Base-by-base conservation (phyloP, 192 early-diverging fungal genomes). In the Coemansia sp. region DNA sequence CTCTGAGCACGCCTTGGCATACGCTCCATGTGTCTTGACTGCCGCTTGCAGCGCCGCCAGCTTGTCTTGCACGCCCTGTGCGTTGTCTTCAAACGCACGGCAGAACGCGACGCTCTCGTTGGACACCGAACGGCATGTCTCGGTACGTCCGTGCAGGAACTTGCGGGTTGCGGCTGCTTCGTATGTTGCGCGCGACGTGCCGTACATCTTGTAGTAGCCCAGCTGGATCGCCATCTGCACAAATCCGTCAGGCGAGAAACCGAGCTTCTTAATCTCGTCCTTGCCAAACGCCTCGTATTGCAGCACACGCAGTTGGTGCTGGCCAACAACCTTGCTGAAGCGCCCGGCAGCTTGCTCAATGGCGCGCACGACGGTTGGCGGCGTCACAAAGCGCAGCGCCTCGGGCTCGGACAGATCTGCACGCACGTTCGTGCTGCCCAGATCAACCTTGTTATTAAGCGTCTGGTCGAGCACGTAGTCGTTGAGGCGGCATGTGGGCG, bases 211-310 rank as follows among this genome's bases (percentile, higher is more conserved):
- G 76, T 86, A 94, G 84, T 99, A 97, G 10, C 93, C 97, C 27
- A 97, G 85, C 83, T 99, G 97, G 64, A 97, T 94, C 48, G 91
- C 88, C 94, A 99, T 94, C 67, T 92, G 91, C 27, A 86, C 86
- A 67, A 84, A 94, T 32, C 88, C 89, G 64, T 94, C 91, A 9
- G 91, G 91, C 19, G 90, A 92, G 60, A 79, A 86, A 54, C 86
- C 86, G 59, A 91, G 89, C 64, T 76, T 76, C 82, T 99, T 99
- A 85, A 97, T 96, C 69, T 86, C 63, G 67, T 93, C 89, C 87
- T 99, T 99, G 67, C 97, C 97, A 79, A 93, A 96, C 21, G 88
- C 91, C 32, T 87, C 75, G 70, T 91, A 99, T 39, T 89, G 88
- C 61, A 91, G 87, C 39, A 95, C 91, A 22, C 83, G 74, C 38